phyloP scores from a whole-genome alignment of 1,284 basidiomycete genomes.

The Rhizoctonia solani region DNA sequence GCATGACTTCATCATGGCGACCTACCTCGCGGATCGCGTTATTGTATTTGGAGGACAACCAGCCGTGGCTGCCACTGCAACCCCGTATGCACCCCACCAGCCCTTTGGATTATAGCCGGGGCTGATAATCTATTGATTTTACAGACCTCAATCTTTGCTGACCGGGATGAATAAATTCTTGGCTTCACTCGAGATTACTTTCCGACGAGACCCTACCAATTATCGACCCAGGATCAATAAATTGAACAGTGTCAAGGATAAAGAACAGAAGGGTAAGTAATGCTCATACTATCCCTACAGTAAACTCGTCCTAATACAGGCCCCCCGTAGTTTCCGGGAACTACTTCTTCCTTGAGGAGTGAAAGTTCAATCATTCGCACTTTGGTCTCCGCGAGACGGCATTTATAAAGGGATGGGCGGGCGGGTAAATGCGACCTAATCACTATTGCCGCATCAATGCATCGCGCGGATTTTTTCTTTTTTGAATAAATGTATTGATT shows the following conservation, averaged over 20 bases:
- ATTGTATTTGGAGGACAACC: conserved; percentile 93
- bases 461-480: conserved; percentile 1
- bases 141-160: conserved; percentile 77
- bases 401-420: conserved; percentile 16
- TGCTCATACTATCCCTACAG: background rate
- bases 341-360: conserved; percentile 91
- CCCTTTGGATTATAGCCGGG: conserved; percentile 36
- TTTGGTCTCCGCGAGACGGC: background rate
- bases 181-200: conserved; percentile 90
- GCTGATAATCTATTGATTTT: conserved; percentile 30
- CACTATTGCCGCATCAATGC: conserved; percentile 4
- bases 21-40: conserved; percentile 95
- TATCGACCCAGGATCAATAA: conserved; percentile 95
- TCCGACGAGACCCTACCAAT: conserved; percentile 94
- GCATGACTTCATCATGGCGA: conserved; percentile 98
- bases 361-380: background rate
- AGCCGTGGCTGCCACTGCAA: conserved; percentile 79
- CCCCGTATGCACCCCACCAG: conserved; percentile 61
- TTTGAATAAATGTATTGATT: conserved; percentile 5
- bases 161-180: conserved; percentile 94
- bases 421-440: conserved; percentile 18
- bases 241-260: conserved; percentile 87
- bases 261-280: conserved; percentile 86
- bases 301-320: conserved; percentile 1
- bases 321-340: conserved; percentile 64